These are phyloP conservation scores for Astrephomene gubernaculifera DNA, from an alignment of 139 green algal species.

Conservation along the genomic window DNA sequence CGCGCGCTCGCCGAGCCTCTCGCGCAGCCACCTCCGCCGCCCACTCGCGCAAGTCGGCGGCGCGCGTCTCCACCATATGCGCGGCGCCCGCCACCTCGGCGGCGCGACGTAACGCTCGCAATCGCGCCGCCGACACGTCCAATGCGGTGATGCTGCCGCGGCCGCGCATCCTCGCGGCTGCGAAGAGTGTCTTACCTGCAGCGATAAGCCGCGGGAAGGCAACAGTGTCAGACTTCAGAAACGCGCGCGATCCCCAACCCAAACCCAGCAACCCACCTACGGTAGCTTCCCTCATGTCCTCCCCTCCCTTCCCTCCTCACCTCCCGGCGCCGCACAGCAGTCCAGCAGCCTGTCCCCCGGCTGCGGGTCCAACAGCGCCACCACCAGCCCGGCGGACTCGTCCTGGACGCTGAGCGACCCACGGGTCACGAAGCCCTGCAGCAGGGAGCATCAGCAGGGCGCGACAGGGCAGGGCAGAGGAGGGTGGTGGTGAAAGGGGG, in stretches of 20 bases:
- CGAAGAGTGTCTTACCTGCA: conserved; percentile 85
- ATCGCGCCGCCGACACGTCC: conserved; percentile 54
- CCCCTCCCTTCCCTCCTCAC: not conserved
- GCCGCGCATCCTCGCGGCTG: conserved; percentile 62
- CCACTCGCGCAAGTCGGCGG: conserved; percentile 53
- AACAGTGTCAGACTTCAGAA: not conserved
- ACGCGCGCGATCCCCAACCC: not conserved
- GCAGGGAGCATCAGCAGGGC: not conserved
- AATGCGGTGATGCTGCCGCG: conserved; percentile 62
- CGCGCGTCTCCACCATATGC: conserved; percentile 14
- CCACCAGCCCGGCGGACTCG: conserved; percentile 86
- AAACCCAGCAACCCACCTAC: conserved; percentile 1
- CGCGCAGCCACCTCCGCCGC: conserved; percentile 10
- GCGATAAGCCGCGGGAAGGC: not conserved
- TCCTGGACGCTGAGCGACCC: conserved; percentile 79
- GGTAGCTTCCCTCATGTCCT: not conserved
- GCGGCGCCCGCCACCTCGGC: conserved; percentile 48
- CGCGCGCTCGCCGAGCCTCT: conserved; percentile 5
- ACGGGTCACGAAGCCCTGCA: conserved; percentile 51
- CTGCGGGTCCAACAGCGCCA: conserved; percentile 81
- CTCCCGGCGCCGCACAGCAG: conserved; percentile 88
- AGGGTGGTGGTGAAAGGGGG: too few species aligned
- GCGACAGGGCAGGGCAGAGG: not conserved
- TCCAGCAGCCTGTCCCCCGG: conserved; percentile 88
- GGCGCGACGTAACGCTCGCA: conserved; percentile 50